These are phyloP conservation scores for Somion occarium DNA, from an alignment of 1,284 basidiomycete species.

Conservation along the genomic window DNA sequence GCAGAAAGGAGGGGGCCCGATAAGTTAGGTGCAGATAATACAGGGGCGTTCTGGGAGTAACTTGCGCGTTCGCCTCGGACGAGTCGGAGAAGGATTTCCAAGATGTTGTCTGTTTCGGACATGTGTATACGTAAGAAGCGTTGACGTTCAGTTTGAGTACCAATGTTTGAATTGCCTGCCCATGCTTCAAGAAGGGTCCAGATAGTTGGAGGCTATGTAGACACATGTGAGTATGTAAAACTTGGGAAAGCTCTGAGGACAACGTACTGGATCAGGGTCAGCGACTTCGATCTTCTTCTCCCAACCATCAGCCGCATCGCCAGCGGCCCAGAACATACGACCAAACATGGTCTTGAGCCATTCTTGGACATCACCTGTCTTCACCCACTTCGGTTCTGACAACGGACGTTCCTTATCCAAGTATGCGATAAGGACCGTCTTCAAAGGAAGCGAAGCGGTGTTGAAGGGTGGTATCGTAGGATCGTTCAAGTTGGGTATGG, in stretches of 20 bases:
- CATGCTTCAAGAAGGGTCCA: conserved; percentile 85
- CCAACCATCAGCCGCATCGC: conserved; percentile 78
- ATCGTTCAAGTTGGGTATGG: conserved; percentile 43
- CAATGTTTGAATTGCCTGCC: conserved; percentile 77
- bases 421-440: conserved; percentile 56
- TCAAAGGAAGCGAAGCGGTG: conserved; percentile 45
- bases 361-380: conserved; percentile 88
- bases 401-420: conserved; percentile 85
- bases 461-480: conserved; percentile 65
- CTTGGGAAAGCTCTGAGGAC: conserved; percentile 11
- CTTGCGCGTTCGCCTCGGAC: conserved; percentile 85
- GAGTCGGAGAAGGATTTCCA: conserved; percentile 87
- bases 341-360: conserved; percentile 90
- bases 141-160: conserved; percentile 71
- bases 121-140: conserved; percentile 87
- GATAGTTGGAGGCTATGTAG: conserved; percentile 79
- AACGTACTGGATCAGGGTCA: conserved; percentile 90
- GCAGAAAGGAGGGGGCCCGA: conserved; percentile 65
- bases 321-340: conserved; percentile 74
- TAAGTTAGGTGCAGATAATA: conserved; percentile 54
- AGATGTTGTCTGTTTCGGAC: conserved; percentile 77
- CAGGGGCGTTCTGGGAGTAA: conserved; percentile 54
- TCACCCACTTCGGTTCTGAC: conserved; percentile 94
- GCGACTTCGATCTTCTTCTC: conserved; percentile 87
- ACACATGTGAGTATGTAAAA: conserved; percentile 5